Evolutionary conservation across 345 rosid species (phyloP), one percentile per base, ranked within the genome.

Genomic region (Pelargonium nanum): DNA sequence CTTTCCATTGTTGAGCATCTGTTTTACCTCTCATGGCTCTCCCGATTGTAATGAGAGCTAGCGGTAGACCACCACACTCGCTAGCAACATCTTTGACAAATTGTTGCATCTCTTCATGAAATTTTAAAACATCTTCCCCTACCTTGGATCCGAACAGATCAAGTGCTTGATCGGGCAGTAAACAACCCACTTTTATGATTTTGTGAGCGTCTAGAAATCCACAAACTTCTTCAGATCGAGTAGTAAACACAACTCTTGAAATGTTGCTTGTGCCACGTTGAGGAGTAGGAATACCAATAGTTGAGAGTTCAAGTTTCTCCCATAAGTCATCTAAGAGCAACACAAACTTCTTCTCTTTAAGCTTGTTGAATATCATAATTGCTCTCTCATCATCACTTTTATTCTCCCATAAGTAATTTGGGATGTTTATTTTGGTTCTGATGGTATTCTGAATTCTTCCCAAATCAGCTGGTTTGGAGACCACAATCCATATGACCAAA

Each of bases 11-110:
- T 34, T 57, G n/a, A 0, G 22, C 21, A 20, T 58, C 24, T 24
- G 21, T 60, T 24, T 53, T 24, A 51, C 55, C 53, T 1, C 59
- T 54, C 65, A 67, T 59, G 59, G 70, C 60, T 1, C 70, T 59
- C 12, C 45, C 59, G 20, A 53, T 53, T 2, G 59, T 53, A 16
- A 65, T 40, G 19, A 66, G 24, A 22, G 72, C 75, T 58, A 70
- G 74, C 1, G 78, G 78, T 26, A 74, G 30, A 22, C 75, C 78
- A n/a, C n/a, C n/a, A n/a, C n/a, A n/a, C n/a, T n/a, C n/a, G n/a
- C n/a, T n/a, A n/a, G n/a, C n/a, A n/a, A 12, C 12, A 40, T 69
- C 70, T 12, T 30, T 55, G 0, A 67, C 65, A 4, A 70, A 13
- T 10, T 2, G 4, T 13, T 3, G 25, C 3, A 61, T 26, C 16